phyloP scores from a whole-genome alignment of 2,329 filamentous ascomycete genomes.

The Cercospora sesami region DNA sequence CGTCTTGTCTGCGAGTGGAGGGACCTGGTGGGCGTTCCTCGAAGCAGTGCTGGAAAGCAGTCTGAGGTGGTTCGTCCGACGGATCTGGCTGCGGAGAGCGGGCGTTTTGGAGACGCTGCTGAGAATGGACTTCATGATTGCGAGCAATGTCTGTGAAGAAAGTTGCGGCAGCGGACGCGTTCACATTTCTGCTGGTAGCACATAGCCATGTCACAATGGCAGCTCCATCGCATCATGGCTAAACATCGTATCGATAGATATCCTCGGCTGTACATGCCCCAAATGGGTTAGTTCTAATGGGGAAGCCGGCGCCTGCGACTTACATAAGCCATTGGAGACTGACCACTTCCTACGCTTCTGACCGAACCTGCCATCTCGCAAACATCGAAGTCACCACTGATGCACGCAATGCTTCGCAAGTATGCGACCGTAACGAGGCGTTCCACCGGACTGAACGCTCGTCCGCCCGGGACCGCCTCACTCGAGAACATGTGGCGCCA shows the following conservation, averaged over 20 bases:
- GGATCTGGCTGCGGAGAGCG: slow-evolving; percentile 28
- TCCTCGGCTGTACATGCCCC: neutral
- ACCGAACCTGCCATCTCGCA: neutral
- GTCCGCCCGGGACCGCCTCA: neutral
- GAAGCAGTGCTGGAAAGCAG: slow-evolving; percentile 25
- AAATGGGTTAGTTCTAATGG: neutral
- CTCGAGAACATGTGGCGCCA: neutral
- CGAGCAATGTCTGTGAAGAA: slow-evolving; percentile 7
- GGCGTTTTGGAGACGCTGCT: slow-evolving; percentile 24
- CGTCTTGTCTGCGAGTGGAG: slow-evolving; percentile 50
- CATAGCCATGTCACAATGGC: neutral
- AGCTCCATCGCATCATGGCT: slow-evolving; percentile 1
- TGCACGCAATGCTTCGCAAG: neutral
- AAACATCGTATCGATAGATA: slow-evolving; percentile 7
- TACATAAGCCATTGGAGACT: neutral
- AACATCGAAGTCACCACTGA: neutral
- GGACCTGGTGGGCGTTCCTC: slow-evolving; percentile 23
- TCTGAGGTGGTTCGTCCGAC: slow-evolving; percentile 25
- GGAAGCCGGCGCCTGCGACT: neutral
- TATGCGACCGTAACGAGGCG: neutral
- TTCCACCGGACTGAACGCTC: neutral
- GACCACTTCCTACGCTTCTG: neutral
- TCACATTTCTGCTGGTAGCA: neutral
- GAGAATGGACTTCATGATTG: slow-evolving; percentile 31
- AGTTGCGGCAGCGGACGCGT: neutral